Conservation (phyloP, 2,329 filamentous ascomycete genomes). For the Ceratocystis huliohia region DNA sequence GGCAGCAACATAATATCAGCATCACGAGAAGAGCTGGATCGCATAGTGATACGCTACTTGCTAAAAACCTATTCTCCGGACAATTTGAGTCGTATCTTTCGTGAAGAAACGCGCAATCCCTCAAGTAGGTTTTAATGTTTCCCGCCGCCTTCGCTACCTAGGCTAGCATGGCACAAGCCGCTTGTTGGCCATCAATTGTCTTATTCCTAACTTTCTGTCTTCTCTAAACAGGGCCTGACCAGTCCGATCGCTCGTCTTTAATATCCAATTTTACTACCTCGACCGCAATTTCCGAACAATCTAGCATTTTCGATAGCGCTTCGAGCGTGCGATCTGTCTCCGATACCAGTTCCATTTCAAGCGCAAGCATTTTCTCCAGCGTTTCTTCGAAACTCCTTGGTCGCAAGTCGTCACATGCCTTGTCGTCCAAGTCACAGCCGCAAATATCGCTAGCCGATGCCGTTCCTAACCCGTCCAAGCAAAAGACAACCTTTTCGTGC, state of each 20-base stretch:
- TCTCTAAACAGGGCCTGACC: conserved; percentile 22
- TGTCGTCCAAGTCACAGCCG: conserved; percentile 22
- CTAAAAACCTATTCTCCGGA: conserved; percentile 22
- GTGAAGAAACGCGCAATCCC: conserved; percentile 21
- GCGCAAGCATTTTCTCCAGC: conserved; percentile 31
- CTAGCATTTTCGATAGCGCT: conserved; percentile 30
- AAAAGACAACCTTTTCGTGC: conserved; percentile 31
- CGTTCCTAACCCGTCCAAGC: conserved; percentile 26
- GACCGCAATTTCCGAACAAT: conserved; percentile 28
- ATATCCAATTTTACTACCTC: conserved; percentile 28
- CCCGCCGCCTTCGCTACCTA: not conserved
- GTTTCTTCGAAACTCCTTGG: conserved; percentile 30
- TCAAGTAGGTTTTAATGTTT: conserved; percentile 4
- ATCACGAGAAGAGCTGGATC: conserved; percentile 20
- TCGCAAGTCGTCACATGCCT: conserved; percentile 23
- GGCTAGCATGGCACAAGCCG: not conserved
- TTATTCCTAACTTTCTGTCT: conserved; percentile 22
- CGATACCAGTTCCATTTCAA: conserved; percentile 31
- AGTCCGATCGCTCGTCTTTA: conserved; percentile 28
- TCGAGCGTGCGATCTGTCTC: conserved; percentile 30
- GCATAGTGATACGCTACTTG: conserved; percentile 24
- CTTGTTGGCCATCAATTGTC: conserved; percentile 23
- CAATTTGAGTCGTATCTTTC: conserved; percentile 22
- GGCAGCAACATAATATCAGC: not conserved
- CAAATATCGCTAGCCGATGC: conserved; percentile 10